Evolutionary conservation across 192 early-diverging fungal genomes (phyloP).

Genomic region (Geranomyces variabilis): DNA sequence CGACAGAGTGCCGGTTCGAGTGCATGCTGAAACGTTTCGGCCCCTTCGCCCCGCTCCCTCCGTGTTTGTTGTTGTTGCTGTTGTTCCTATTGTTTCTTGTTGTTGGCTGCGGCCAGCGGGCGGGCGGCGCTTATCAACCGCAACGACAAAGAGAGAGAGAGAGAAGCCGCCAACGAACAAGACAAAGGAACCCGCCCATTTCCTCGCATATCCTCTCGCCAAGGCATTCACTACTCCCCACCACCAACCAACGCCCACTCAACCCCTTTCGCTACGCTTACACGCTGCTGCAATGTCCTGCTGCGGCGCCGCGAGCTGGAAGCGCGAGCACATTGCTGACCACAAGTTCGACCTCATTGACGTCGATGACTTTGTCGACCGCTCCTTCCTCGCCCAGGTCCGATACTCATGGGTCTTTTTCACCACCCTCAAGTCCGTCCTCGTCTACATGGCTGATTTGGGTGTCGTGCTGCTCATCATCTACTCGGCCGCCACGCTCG

Average conservation of each 20-base stretch:
- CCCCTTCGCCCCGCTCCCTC: too few relatives aligned
- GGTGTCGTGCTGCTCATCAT: constrained; percentile 72
- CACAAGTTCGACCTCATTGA: constrained; percentile 91
- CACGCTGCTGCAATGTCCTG: constrained; percentile 35
- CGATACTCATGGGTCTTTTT: constrained; percentile 28
- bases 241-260: background rate
- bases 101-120: background rate
- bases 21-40: too few relatives aligned
- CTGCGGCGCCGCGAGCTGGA: constrained; percentile 68
- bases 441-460: constrained; percentile 82
- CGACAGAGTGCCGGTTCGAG: too few relatives aligned
- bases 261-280: background rate
- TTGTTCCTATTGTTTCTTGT: background rate
- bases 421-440: constrained; percentile 68
- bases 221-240: background rate
- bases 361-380: constrained; percentile 69
- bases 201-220: background rate
- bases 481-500: constrained; percentile 28
- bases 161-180: too few relatives aligned
- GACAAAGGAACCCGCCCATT: too few relatives aligned
- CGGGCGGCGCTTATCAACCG: too few relatives aligned
- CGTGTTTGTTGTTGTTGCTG: background rate
- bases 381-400: constrained; percentile 10
- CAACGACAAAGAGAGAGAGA: too few relatives aligned
- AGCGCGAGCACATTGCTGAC: constrained; percentile 75